Conservation (phyloP, 495 filamentous ascomycete genomes). For the Wilcoxina mikolae region DNA sequence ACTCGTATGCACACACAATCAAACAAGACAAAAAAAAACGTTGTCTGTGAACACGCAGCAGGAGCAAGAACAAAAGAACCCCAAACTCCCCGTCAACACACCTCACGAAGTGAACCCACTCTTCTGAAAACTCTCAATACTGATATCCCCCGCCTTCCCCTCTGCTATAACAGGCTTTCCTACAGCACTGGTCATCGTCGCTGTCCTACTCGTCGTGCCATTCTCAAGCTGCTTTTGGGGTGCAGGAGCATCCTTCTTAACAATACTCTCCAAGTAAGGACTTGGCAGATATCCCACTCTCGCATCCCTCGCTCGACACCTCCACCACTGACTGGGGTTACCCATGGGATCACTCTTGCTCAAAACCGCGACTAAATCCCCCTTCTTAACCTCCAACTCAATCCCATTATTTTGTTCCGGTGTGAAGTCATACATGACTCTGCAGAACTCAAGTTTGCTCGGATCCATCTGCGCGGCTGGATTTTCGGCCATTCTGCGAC, state of each 20-base stretch:
- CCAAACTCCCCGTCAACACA: background rate
- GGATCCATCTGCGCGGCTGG: conserved; percentile 51
- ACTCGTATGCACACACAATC: background rate
- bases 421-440: conserved; percentile 82
- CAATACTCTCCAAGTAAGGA: conserved; percentile 74
- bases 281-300: conserved; percentile 80
- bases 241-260: conserved; percentile 41
- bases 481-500: conserved; percentile 33
- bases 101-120: conserved; percentile 64
- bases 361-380: conserved; percentile 87
- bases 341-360: conserved; percentile 80
- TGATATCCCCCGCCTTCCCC: conserved; percentile 51
- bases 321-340: conserved; percentile 91
- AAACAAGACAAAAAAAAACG: background rate
- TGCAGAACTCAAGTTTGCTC: conserved; percentile 83
- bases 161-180: conserved; percentile 40
- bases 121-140: conserved; percentile 78
- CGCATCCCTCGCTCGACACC: conserved; percentile 81
- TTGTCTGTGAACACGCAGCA: too few species aligned
- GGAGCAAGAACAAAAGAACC: too few species aligned
- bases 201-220: conserved; percentile 31
- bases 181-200: conserved; percentile 31
- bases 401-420: conserved; percentile 58
- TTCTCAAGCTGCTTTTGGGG: conserved; percentile 33
- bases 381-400: conserved; percentile 85